Base-by-base conservation (phyloP, 2,329 filamentous ascomycete genomes). In the Trichoderma aggressivum region DNA sequence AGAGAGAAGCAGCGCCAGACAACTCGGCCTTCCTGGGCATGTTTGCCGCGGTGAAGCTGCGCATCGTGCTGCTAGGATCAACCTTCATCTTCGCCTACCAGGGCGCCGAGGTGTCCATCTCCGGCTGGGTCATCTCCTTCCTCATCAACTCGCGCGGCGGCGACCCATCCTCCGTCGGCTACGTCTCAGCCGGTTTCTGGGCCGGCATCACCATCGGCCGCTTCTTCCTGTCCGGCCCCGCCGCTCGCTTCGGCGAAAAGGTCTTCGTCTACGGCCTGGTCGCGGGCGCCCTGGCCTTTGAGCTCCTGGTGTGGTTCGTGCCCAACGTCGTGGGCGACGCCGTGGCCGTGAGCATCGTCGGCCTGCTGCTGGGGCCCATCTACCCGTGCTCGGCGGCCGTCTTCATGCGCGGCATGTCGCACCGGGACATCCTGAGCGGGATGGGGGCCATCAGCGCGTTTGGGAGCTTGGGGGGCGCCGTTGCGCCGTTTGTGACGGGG, bases 61-160 rank as follows among this genome's bases (percentile, higher is more conserved):
- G 87, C 36, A 85, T 90, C 5, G 92, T 94, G 0, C 80, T 96
- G 1, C 85, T 96, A 0, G 92, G 92, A 3, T 91, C 93, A 0
- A 79, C 93, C 11, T 96, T 96, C 83, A 92, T 96, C 79, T 96
- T 97, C 79, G 89, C 90, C 30, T 97, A 97, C 79, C 92, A 96
- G 80, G 93, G 93, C 39, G 91, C 92, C 43, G 93, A 97, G 80
- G 93, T 97, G 18, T 90, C 90, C 71, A 92, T 95, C 74, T 93
- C 91, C 0, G 93, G 93, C 67, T 97, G 93, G 94, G 91, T 95
- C 62, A 94, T 95, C 73, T 94, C 91, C 3, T 97, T 94, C 82
- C 83, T 97, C 50, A 94, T 96, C 80, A 86, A 87, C 63, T 87
- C 89, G 73, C 90, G 93, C 47, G 83, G 89, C 70, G 93, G 92